A percentile compares a stretch with the other conserved stretches of the same genome.
phyloP scores from a whole-genome alignment of 2,329 filamentous ascomycete genomes.

The Tolypocladium amazonense region DNA sequence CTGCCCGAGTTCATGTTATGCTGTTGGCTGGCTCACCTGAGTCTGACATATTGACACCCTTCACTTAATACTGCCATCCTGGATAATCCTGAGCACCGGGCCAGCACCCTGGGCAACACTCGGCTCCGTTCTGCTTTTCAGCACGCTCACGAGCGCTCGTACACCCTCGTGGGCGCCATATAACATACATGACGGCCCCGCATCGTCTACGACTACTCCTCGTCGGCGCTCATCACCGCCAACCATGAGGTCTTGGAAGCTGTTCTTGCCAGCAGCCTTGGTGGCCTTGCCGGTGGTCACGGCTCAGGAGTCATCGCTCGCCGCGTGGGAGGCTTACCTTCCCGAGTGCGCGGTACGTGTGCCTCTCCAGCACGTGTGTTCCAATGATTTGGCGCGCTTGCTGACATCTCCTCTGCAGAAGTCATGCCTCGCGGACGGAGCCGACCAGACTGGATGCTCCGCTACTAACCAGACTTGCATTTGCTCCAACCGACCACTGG shows the following conservation, averaged over 20 bases:
- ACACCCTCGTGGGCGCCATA: not conserved
- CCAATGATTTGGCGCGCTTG: not conserved
- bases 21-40: not conserved
- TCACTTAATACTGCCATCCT: not conserved
- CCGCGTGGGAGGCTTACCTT: not conserved
- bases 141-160: not conserved
- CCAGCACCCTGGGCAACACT: not conserved
- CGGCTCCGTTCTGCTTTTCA: not conserved
- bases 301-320: not conserved
- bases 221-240: not conserved
- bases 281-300: not conserved
- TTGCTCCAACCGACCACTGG: slow-evolving; percentile 17
- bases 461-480: slow-evolving; percentile 17
- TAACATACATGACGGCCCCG: not conserved
- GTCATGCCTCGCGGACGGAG: slow-evolving; percentile 12
- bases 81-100: not conserved
- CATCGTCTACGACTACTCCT: not conserved
- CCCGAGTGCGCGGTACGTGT: slow-evolving; percentile 3
- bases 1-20: not conserved
- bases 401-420: not conserved
- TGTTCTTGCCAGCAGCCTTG: not conserved
- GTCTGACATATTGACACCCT: not conserved
- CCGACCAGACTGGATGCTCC: slow-evolving; percentile 15
- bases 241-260: not conserved
- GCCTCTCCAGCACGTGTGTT: not conserved